Percentiles rank a stretch among this genome's conserved stretches.
Conservation (phyloP, 768 basidiomycete genomes). For the Hericium coralloides region DNA sequence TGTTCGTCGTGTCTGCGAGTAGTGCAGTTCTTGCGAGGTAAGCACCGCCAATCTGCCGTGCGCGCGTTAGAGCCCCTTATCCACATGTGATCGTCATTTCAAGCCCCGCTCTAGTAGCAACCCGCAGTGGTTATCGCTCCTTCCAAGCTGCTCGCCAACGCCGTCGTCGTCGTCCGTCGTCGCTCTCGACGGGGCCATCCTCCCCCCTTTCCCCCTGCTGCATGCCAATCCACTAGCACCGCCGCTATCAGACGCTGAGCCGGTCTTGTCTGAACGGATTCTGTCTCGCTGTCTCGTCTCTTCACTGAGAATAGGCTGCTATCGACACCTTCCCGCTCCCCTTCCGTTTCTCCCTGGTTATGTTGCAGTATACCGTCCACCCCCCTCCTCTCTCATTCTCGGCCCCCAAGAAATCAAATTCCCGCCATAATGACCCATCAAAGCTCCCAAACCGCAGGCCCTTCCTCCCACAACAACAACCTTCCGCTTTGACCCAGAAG, state of each 20-base stretch:
- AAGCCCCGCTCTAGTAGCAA: background rate
- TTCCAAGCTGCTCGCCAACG: background rate
- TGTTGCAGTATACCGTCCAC: constrained; percentile 29
- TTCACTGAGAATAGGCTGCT: constrained; percentile 23
- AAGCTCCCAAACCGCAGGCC: constrained; percentile 3
- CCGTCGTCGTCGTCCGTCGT: constrained; percentile 5
- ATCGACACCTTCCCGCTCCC: constrained; percentile 12
- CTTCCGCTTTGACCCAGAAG: constrained; percentile 15
- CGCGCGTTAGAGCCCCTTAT: background rate
- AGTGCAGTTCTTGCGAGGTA: background rate
- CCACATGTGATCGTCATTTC: background rate
- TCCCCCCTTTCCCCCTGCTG: constrained; percentile 7
- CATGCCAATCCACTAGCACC: constrained; percentile 19
- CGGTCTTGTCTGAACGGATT: constrained; percentile 50
- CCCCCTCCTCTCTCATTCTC: constrained; percentile 26
- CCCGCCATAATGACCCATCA: constrained; percentile 8
- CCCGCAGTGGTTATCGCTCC: background rate
- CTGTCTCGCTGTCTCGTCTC: constrained; percentile 16
- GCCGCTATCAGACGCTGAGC: constrained; percentile 39
- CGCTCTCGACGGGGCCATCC: constrained; percentile 9
- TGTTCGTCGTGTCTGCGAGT: background rate
- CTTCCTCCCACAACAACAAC: constrained; percentile 7
- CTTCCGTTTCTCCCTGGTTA: constrained; percentile 11
- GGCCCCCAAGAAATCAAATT: constrained; percentile 19
- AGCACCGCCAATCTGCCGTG: background rate